A percentile compares a stretch with the other conserved stretches of the same genome.
Evolutionary conservation across 2,329 filamentous ascomycete species (phyloP).

Genomic region (Calonectria hawksworthii): DNA sequence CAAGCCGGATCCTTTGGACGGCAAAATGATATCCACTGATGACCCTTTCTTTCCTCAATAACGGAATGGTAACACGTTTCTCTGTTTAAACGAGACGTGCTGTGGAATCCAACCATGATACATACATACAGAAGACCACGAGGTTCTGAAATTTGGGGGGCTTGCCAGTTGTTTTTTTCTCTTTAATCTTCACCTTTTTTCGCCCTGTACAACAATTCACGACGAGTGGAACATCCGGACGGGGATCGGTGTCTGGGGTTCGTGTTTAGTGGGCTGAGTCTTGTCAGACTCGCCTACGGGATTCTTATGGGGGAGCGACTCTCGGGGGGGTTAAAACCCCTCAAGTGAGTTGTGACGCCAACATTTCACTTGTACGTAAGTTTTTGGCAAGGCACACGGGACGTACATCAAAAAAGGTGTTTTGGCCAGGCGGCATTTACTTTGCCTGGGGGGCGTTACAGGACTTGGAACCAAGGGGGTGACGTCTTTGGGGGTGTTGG

Average conservation of each 20-base stretch:
- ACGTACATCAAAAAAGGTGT: slow-evolving; percentile 63
- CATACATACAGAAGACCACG: slow-evolving; percentile 39
- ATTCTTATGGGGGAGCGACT: slow-evolving; percentile 32
- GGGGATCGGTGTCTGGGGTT: slow-evolving; percentile 37
- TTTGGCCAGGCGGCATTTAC: slow-evolving; percentile 50
- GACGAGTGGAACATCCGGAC: slow-evolving; percentile 40
- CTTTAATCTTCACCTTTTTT: slow-evolving; percentile 40
- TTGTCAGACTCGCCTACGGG: slow-evolving; percentile 24
- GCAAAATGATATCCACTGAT: slow-evolving; percentile 26
- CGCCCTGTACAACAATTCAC: slow-evolving; percentile 49
- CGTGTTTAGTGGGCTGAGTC: slow-evolving; percentile 31
- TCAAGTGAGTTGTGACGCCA: slow-evolving; percentile 26
- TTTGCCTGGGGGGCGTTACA: slow-evolving; percentile 46
- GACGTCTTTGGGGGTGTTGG: slow-evolving; percentile 47
- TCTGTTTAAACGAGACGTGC: neutral
- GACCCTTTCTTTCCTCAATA: slow-evolving; percentile 42
- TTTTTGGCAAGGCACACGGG: slow-evolving; percentile 51
- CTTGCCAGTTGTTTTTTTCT: slow-evolving; percentile 36
- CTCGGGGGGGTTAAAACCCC: slow-evolving; percentile 23
- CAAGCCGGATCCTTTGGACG: neutral
- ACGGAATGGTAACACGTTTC: slow-evolving; percentile 19
- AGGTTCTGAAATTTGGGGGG: slow-evolving; percentile 30
- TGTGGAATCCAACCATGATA: slow-evolving; percentile 31
- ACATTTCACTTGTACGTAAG: slow-evolving; percentile 55
- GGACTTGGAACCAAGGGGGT: slow-evolving; percentile 42